These are phyloP conservation scores for Metschnikowia lachancei DNA, from an alignment of 805 yeast genomes.

Conservation along the genomic window DNA sequence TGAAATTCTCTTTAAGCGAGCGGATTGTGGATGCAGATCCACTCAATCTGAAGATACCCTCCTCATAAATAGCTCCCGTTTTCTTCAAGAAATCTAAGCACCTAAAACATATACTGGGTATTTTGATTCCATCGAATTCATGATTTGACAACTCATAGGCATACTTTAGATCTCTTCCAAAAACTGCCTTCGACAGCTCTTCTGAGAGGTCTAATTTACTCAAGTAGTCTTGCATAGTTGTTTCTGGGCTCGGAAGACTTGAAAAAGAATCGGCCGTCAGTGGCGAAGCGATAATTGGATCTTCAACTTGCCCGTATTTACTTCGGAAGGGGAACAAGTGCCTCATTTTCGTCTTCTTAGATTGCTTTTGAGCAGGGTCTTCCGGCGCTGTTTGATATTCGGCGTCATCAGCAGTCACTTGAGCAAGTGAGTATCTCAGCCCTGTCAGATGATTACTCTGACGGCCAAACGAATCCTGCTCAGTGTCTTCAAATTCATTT, in stretches of 20 bases:
- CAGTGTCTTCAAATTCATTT: background rate
- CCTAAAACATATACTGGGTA: slow-evolving; percentile 76
- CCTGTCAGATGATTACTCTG: background rate
- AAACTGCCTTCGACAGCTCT: slow-evolving; percentile 43
- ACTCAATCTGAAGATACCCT: slow-evolving; percentile 86
- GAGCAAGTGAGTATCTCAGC: slow-evolving; percentile 1
- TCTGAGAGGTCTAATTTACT: slow-evolving; percentile 37
- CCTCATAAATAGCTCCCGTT: slow-evolving; percentile 74
- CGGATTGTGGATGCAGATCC: slow-evolving; percentile 81
- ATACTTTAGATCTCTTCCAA: slow-evolving; percentile 61
- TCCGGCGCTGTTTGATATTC: slow-evolving; percentile 10
- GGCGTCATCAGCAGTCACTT: slow-evolving; percentile 8
- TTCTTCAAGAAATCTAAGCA: slow-evolving; percentile 66
- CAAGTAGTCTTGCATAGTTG: slow-evolving; percentile 27
- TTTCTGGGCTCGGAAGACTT: slow-evolving; percentile 1
- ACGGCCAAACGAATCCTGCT: background rate
- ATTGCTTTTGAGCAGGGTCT: slow-evolving; percentile 28
- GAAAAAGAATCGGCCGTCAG: background rate
- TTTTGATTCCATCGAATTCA: slow-evolving; percentile 40
- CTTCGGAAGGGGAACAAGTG: slow-evolving; percentile 56
- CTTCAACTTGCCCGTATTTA: slow-evolving; percentile 2
- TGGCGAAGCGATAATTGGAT: background rate
- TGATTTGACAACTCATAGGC: slow-evolving; percentile 54
- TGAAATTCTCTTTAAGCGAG: slow-evolving; percentile 65
- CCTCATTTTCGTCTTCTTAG: slow-evolving; percentile 50